Evolutionary conservation across 768 basidiomycete species (phyloP).

Genomic region (Postia placenta): DNA sequence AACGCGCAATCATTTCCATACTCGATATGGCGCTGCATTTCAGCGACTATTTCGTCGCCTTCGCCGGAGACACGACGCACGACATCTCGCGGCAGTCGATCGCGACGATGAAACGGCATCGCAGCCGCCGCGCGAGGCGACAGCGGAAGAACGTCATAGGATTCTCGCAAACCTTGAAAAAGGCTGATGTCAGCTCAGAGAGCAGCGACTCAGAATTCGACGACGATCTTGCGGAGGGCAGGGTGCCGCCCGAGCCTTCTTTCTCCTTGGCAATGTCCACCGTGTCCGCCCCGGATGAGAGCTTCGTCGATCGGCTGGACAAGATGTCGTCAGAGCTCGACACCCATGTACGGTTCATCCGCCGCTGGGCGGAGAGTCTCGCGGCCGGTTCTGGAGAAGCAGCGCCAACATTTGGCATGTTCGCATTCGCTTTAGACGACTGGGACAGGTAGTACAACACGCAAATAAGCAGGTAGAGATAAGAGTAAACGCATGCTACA

Average conservation of each 20-base stretch:
- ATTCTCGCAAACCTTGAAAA: conserved; percentile 38
- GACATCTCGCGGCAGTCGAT: conserved; percentile 44
- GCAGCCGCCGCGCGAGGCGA: conserved; percentile 52
- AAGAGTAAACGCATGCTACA: too few species aligned
- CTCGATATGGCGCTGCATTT: conserved; percentile 74
- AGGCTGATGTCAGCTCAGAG: conserved; percentile 38
- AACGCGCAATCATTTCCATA: conserved; percentile 60
- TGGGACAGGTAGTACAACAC: conserved; percentile 65
- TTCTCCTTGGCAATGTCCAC: conserved; percentile 34
- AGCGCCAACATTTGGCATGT: conserved; percentile 58
- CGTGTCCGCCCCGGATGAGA: conserved; percentile 35
- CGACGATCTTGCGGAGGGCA: conserved; percentile 17
- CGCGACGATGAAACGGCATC: conserved; percentile 50
- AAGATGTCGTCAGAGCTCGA: conserved; percentile 67
- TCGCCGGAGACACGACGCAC: conserved; percentile 55
- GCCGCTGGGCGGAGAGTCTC: conserved; percentile 64
- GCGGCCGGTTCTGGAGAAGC: conserved; percentile 56
- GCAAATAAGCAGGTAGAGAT: too few species aligned
- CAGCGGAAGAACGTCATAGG: conserved; percentile 55
- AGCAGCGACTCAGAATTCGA: conserved; percentile 24
- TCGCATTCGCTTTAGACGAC: conserved; percentile 74
- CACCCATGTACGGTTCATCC: conserved; percentile 60
- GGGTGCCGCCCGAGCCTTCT: conserved; percentile 27
- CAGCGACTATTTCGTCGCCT: conserved; percentile 52
- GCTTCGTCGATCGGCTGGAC: conserved; percentile 46